Base-by-base conservation (phyloP, 2,329 filamentous ascomycete genomes). In the Aspergillus clavatus region DNA sequence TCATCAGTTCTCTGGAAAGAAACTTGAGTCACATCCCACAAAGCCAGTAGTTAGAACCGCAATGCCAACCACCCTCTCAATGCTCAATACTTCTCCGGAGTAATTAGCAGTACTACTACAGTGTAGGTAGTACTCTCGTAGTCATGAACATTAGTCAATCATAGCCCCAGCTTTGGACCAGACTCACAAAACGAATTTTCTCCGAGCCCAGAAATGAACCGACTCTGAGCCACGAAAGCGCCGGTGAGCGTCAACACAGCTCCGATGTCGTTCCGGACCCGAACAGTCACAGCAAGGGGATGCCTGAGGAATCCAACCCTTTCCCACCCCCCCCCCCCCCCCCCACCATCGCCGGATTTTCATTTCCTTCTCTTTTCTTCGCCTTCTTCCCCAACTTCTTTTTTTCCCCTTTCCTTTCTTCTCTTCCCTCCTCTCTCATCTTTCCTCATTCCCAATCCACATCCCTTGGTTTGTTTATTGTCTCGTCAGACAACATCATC, bases 401-500 rank as follows among this genome's bases (percentile, higher is more conserved):
- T 36, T 41, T 38, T 16, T 22, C 29, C 28, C 46, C 43, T 31
- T 44, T 50, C 51, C 48, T 46, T 50, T 43, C 40, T 43, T 31
- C 37, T 44, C 28, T 38, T 23, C 35, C 42, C 40, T 51, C 31
- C 40, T 48, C 43, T 46, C 40, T 43, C 45, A 45, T 40, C 39
- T 46, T 39, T 37, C 37, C 38, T 35, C 10, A 35, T 16, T 16
- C 31, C 18, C 16, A 11, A 38, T 45, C 41, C 21, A n/a, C 39
- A 19, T 51, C 23, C 22, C 29, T 31, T 35, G 38, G 46, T 40
- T 31, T 48, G 37, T 40, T 38, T 40, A 16, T 44, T 46, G 22
- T 16, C 26, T 29, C 29, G 39, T 44, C 38, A 35, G 45, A 53
- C 56, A 45, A 50, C 43, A 45, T 24, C 36, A 47, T 48, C 22